phyloP scores from a whole-genome alignment of 2,329 filamentous ascomycete species.

The Aspergillus sp. region DNA sequence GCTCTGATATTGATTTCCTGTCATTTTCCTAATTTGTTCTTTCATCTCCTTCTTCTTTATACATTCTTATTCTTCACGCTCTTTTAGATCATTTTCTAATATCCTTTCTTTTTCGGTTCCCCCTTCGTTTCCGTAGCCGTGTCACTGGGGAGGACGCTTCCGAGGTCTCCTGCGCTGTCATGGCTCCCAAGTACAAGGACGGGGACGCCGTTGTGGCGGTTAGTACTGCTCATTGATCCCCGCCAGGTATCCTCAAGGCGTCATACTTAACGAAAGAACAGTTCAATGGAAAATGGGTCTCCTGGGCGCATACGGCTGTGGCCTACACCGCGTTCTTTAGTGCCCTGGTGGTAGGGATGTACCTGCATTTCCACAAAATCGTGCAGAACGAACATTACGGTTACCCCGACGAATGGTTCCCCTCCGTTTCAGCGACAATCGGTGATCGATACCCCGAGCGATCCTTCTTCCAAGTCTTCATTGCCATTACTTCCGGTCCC shows the following conservation, averaged over 20 bases:
- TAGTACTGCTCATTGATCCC: conserved; percentile 28
- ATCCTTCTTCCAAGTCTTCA: conserved; percentile 96
- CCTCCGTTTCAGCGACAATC: conserved; percentile 93
- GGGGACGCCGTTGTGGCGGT: conserved; percentile 63
- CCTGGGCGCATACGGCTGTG: conserved; percentile 78
- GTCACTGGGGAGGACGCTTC: conserved; percentile 16
- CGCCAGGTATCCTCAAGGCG: not conserved
- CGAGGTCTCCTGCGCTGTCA: conserved; percentile 36
- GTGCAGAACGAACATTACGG: conserved; percentile 96
- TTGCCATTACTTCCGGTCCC: conserved; percentile 91
- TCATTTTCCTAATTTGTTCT: conserved; percentile 12
- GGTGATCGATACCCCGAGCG: conserved; percentile 96
- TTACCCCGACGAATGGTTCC: conserved; percentile 94
- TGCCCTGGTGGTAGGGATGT: conserved; percentile 76
- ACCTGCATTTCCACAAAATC: conserved; percentile 92
- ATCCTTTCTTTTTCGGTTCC: conserved; percentile 22
- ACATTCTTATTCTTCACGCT: not conserved
- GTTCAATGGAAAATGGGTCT: conserved; percentile 87
- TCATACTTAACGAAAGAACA: conserved; percentile 33
- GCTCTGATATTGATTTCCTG: conserved; percentile 16
- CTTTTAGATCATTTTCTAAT: conserved; percentile 17
- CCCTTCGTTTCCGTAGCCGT: conserved; percentile 13
- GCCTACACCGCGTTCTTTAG: conserved; percentile 85
- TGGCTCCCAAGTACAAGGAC: conserved; percentile 63
- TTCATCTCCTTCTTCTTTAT: conserved; percentile 10